phyloP scores from a whole-genome alignment of 306 rosid species.

The Trichosanthes cucumerina region DNA sequence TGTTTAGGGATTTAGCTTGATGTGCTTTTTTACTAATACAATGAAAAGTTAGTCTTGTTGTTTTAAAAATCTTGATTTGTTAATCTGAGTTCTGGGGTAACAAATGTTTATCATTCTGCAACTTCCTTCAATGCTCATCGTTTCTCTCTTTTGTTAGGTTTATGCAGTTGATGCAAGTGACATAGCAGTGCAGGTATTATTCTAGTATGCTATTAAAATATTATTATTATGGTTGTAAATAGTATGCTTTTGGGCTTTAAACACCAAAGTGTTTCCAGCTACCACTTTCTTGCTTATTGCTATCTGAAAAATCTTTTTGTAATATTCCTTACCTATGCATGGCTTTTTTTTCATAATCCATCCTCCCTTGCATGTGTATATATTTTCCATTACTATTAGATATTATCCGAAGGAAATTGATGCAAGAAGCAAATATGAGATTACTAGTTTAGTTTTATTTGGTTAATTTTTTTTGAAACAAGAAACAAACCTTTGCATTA shows the following conservation, averaged over 20 bases:
- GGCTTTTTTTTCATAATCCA: background rate
- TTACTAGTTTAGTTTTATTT: background rate
- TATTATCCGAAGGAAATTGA: background rate
- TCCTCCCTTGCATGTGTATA: background rate
- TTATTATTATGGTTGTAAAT: background rate
- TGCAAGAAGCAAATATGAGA: background rate
- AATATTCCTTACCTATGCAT: background rate
- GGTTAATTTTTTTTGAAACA: too few species aligned
- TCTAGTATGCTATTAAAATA: background rate
- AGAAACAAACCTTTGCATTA: too few species aligned
- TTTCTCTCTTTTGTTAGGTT: slow-evolving; percentile 37
- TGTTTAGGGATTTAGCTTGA: background rate
- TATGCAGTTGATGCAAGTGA: slow-evolving; percentile 99
- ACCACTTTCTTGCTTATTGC: background rate
- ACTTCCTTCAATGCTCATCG: slow-evolving; percentile 14
- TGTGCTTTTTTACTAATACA: background rate
- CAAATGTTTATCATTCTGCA: background rate
- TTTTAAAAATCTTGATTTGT: background rate
- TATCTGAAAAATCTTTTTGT: background rate
- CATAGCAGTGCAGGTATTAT: slow-evolving; percentile 83
- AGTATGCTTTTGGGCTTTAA: background rate
- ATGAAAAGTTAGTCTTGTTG: background rate
- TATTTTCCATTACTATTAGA: background rate
- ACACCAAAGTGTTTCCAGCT: background rate
- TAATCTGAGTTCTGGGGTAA: background rate